Percentiles rank a stretch among this genome's conserved stretches.
These are phyloP conservation scores for Paecilomyces formosus DNA, from an alignment of 2,329 filamentous ascomycete species.

Conservation along the genomic window DNA sequence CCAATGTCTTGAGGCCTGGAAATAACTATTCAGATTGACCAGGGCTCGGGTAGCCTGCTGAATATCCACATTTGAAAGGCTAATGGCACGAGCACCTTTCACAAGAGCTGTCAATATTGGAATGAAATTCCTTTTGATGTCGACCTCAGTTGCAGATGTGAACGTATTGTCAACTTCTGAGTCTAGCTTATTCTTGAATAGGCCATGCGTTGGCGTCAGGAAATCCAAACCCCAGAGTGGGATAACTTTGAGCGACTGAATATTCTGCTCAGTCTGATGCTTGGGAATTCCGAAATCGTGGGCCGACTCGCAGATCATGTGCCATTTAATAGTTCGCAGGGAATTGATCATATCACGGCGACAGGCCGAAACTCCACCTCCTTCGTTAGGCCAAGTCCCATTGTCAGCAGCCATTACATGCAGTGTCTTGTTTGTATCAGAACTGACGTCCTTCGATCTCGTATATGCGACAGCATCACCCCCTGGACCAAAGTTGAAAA, in stretches of 20 bases:
- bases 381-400: constrained; percentile 47
- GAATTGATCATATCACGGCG: constrained; percentile 49
- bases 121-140: constrained; percentile 48
- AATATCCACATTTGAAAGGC: constrained; percentile 36
- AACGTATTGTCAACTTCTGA: constrained; percentile 43
- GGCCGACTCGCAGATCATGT: constrained; percentile 49
- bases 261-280: constrained; percentile 49
- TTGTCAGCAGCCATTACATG: constrained; percentile 48
- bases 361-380: constrained; percentile 50
- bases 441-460: constrained; percentile 40
- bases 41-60: constrained; percentile 42
- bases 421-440: constrained; percentile 41
- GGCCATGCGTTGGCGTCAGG: constrained; percentile 45
- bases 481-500: constrained; percentile 47
- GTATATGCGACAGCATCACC: constrained; percentile 47
- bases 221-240: constrained; percentile 50
- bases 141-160: constrained; percentile 35
- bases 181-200: constrained; percentile 48
- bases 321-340: constrained; percentile 46
- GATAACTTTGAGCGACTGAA: constrained; percentile 48
- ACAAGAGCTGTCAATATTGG: constrained; percentile 46
- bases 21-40: constrained; percentile 44
- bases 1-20: constrained; percentile 42
- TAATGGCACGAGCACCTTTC: constrained; percentile 41
- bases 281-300: constrained; percentile 50